Percentiles rank a stretch among this genome's conserved stretches.
Conservation (phyloP, 176 grass and related monocot species). For the Alloteropsis semialata region DNA sequence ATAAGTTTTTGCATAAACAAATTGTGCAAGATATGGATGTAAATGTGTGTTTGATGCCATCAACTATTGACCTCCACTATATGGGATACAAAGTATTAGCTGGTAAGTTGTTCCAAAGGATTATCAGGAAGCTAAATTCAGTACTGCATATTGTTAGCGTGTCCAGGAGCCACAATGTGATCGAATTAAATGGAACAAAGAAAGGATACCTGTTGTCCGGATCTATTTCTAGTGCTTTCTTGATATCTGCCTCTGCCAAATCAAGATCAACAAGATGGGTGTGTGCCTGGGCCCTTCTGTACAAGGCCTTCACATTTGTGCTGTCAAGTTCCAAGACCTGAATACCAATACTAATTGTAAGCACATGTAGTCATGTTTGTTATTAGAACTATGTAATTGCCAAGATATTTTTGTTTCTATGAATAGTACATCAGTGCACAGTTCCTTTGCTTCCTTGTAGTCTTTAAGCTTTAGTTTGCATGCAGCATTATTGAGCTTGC, state of each 20-base stretch:
- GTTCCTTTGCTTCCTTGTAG: slow-evolving; percentile 74
- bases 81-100: background rate
- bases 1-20: background rate
- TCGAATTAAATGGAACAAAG: background rate
- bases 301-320: slow-evolving; percentile 83
- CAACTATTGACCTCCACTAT: background rate
- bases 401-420: background rate
- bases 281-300: slow-evolving; percentile 74
- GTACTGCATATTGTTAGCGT: background rate
- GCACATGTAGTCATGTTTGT: background rate
- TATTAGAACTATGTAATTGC: background rate
- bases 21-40: background rate
- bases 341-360: slow-evolving; percentile 11
- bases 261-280: slow-evolving; percentile 70
- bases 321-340: slow-evolving; percentile 76
- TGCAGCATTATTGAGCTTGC: slow-evolving; percentile 85
- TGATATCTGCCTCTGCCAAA: slow-evolving; percentile 78
- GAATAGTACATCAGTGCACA: slow-evolving; percentile 59
- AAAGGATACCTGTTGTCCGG: slow-evolving; percentile 70
- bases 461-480: slow-evolving; percentile 81
- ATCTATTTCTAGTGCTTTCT: slow-evolving; percentile 82
- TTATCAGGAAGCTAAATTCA: background rate
- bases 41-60: background rate
- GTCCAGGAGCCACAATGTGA: background rate
- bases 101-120: background rate